phyloP scores from a whole-genome alignment of 2,329 filamentous ascomycete genomes.

The Clonostachys byssicola region DNA sequence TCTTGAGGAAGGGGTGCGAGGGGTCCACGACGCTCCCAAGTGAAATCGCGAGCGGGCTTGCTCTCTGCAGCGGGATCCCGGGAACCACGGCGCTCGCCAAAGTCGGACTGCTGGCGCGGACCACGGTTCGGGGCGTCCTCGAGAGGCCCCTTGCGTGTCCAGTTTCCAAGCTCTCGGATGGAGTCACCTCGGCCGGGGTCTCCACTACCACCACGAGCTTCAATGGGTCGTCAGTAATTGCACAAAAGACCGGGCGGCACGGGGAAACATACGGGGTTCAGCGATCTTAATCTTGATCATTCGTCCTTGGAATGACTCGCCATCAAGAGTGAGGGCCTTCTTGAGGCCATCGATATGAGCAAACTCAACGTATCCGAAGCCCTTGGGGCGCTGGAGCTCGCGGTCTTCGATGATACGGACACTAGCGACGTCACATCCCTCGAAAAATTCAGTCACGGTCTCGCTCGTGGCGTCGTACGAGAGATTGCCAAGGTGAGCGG shows the following conservation, averaged over 20 bases:
- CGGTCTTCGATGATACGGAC: constrained; percentile 98
- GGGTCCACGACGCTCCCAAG: constrained; percentile 94
- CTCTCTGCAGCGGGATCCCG: constrained; percentile 53
- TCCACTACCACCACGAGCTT: constrained; percentile 72
- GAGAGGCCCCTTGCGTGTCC: constrained; percentile 89
- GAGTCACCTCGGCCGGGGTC: constrained; percentile 51
- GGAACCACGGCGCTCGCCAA: constrained; percentile 58
- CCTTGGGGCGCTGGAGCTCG: constrained; percentile 89
- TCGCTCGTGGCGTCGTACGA: constrained; percentile 88
- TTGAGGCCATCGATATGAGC: constrained; percentile 82
- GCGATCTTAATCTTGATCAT: constrained; percentile 92
- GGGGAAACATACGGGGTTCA: constrained; percentile 76
- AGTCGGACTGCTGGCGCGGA: constrained; percentile 42
- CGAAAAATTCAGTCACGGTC: constrained; percentile 82
- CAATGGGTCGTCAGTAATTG: constrained; percentile 16
- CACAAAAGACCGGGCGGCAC: background rate
- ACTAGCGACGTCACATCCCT: constrained; percentile 78
- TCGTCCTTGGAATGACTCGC: constrained; percentile 79
- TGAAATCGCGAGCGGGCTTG: constrained; percentile 65
- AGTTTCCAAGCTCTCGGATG: constrained; percentile 78
- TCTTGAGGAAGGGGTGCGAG: constrained; percentile 64
- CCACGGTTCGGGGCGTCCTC: constrained; percentile 53
- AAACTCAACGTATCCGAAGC: constrained; percentile 98
- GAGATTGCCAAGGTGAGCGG: constrained; percentile 92
- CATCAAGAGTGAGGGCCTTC: constrained; percentile 81